Conservation (phyloP, 371 early-diverging fungal genomes). For the Mortierella sp. region DNA sequence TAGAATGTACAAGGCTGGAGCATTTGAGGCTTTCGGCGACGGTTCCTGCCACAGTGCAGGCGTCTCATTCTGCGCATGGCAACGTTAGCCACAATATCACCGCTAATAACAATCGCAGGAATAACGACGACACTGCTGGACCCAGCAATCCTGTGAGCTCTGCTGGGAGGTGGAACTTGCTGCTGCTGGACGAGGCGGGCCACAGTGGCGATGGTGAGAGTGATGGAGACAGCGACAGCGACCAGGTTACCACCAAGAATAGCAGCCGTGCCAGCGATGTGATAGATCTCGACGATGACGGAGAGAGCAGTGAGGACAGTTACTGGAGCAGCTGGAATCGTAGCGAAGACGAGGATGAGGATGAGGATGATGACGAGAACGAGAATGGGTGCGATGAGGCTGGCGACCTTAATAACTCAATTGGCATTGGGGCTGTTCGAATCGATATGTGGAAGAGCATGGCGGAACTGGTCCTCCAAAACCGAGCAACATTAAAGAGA, state of each 20-base stretch:
- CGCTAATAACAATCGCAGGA: not conserved
- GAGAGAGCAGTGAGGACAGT: not conserved
- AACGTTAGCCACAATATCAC: no score
- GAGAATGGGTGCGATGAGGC: not conserved
- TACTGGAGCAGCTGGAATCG: constrained; percentile 4
- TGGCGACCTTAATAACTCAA: not conserved
- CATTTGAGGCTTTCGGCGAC: constrained; percentile 4
- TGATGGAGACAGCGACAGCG: not conserved
- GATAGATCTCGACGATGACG: not conserved
- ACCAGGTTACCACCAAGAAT: not conserved
- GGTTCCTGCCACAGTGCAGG: not conserved
- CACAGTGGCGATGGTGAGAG: not conserved
- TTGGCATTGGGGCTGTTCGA: not conserved
- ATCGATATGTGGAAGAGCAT: constrained; percentile 2
- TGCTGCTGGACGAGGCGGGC: not conserved
- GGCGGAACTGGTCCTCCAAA: constrained; percentile 11
- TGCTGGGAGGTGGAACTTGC: not conserved
- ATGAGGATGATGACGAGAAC: no score
- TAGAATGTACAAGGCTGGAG: not conserved
- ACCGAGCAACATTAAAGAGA: not conserved
- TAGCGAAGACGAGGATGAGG: not conserved
- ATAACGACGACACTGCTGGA: not conserved
- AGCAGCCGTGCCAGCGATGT: not conserved
- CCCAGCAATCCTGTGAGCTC: not conserved
- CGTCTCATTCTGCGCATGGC: not conserved